These are phyloP conservation scores for Mortierella claussenii DNA, from an alignment of 192 early-diverging fungal species.

Conservation along the genomic window DNA sequence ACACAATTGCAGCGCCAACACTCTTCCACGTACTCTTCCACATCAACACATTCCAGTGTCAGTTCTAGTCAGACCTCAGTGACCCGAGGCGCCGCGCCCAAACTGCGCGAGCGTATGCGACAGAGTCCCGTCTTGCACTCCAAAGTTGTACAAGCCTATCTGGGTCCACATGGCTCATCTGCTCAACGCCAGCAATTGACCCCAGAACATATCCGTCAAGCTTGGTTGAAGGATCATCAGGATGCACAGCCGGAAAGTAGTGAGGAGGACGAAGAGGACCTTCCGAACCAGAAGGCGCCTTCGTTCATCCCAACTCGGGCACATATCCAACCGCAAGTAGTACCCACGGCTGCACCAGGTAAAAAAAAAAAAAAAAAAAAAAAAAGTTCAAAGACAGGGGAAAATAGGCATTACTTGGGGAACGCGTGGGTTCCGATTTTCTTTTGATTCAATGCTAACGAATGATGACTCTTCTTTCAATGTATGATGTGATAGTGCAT, in stretches of 20 bases:
- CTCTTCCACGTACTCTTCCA: not conserved
- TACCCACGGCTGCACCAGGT: slow-evolving; percentile 4
- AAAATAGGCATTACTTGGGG: too few relatives aligned
- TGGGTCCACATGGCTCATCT: slow-evolving; percentile 21
- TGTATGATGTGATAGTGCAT: too few relatives aligned
- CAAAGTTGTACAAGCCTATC: slow-evolving; percentile 41
- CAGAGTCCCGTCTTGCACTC: slow-evolving; percentile 45
- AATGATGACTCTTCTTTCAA: too few relatives aligned
- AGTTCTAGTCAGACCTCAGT: slow-evolving; percentile 6
- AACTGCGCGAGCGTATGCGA: slow-evolving; percentile 41
- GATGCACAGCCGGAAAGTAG: slow-evolving; percentile 38
- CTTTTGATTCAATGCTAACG: too few relatives aligned
- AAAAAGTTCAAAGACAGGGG: not conserved
- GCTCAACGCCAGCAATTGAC: slow-evolving; percentile 11
- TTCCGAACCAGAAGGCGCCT: not conserved
- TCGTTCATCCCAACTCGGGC: not conserved
- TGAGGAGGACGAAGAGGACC: slow-evolving; percentile 23
- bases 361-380: not conserved
- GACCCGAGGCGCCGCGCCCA: slow-evolving; percentile 19
- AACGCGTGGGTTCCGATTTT: too few relatives aligned
- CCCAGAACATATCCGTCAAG: slow-evolving; percentile 35
- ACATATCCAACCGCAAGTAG: not conserved
- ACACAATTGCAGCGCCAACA: slow-evolving; percentile 15
- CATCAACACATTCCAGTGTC: slow-evolving; percentile 4
- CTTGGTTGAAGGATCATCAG: slow-evolving; percentile 41